Percentiles rank a stretch among this genome's conserved stretches.
These are phyloP conservation scores for Anastatica hierochuntica DNA, from an alignment of 345 rosid genomes.

Conservation along the genomic window DNA sequence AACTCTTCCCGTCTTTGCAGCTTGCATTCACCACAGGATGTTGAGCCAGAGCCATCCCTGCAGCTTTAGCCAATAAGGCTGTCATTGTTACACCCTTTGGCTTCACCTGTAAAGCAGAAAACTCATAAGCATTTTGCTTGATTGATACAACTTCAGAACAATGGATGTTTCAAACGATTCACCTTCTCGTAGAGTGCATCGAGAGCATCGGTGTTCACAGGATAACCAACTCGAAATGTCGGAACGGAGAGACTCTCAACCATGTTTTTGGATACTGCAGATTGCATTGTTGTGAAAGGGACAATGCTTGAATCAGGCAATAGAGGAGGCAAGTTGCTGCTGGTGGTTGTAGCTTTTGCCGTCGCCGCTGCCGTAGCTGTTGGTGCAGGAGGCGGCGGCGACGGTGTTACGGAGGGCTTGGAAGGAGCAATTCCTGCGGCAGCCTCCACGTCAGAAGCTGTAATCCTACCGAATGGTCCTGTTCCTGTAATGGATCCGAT, in stretches of 20 bases:
- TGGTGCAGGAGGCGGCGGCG: constrained; percentile 18
- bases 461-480: constrained; percentile 75
- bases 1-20: constrained; percentile 85
- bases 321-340: constrained; percentile 27
- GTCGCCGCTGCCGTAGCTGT: constrained; percentile 28
- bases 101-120: constrained; percentile 47
- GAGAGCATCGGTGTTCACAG: constrained; percentile 66
- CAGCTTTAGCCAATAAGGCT: constrained; percentile 83
- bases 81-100: constrained; percentile 97
- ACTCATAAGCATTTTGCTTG: background rate
- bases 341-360: constrained; percentile 26
- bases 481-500: constrained; percentile 52
- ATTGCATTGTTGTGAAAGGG: constrained; percentile 86
- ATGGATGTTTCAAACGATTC: background rate
- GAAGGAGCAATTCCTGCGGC: constrained; percentile 68
- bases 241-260: constrained; percentile 78
- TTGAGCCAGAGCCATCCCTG: constrained; percentile 87
- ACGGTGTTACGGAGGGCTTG: constrained; percentile 24
- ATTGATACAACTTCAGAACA: background rate
- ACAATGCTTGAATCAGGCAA: constrained; percentile 65
- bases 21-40: constrained; percentile 87
- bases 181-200: constrained; percentile 86
- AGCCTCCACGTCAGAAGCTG: constrained; percentile 65
- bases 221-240: constrained; percentile 88
- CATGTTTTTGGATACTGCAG: constrained; percentile 85